Percentiles rank a stretch among this genome's conserved stretches.
phyloP scores from a whole-genome alignment of 2,329 filamentous ascomycete genomes.

The Aspergillus spinulosporus region DNA sequence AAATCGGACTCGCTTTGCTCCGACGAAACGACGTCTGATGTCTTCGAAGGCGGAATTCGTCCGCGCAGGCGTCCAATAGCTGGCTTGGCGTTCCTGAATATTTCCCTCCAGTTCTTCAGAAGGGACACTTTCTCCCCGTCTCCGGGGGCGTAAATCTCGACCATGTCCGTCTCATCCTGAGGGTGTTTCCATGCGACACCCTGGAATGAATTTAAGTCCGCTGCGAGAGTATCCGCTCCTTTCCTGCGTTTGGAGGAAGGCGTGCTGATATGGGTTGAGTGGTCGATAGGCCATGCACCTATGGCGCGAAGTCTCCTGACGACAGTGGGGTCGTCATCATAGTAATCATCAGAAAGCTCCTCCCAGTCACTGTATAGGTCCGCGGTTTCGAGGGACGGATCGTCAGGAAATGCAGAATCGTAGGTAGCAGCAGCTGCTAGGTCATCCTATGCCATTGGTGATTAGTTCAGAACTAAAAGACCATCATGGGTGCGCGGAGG shows the following conservation, averaged over 20 bases:
- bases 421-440: slow-evolving; percentile 44
- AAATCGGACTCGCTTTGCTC: slow-evolving; percentile 4
- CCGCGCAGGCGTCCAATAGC: slow-evolving; percentile 28
- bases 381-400: slow-evolving; percentile 40
- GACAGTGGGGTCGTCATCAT: slow-evolving; percentile 44
- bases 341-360: slow-evolving; percentile 48
- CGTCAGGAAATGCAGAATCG: slow-evolving; percentile 43
- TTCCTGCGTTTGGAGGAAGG: slow-evolving; percentile 14
- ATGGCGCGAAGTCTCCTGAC: slow-evolving; percentile 25
- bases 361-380: slow-evolving; percentile 49
- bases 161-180: slow-evolving; percentile 26
- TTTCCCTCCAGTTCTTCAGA: slow-evolving; percentile 49
- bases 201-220: slow-evolving; percentile 36
- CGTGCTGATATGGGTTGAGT: background rate
- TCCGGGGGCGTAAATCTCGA: slow-evolving; percentile 40
- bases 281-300: slow-evolving; percentile 11
- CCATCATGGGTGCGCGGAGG: background rate
- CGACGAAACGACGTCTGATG: background rate
- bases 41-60: slow-evolving; percentile 10
- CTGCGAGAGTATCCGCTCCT: slow-evolving; percentile 7
- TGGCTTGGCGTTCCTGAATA: slow-evolving; percentile 42
- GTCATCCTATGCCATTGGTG: slow-evolving; percentile 38
- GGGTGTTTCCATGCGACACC: slow-evolving; percentile 44
- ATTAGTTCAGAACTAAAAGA: slow-evolving; percentile 8
- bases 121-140: slow-evolving; percentile 46